A percentile compares a stretch with the other conserved stretches of the same genome.
Evolutionary conservation across 148 eudicot species (phyloP).

Genomic region (Nyssa sinensis): DNA sequence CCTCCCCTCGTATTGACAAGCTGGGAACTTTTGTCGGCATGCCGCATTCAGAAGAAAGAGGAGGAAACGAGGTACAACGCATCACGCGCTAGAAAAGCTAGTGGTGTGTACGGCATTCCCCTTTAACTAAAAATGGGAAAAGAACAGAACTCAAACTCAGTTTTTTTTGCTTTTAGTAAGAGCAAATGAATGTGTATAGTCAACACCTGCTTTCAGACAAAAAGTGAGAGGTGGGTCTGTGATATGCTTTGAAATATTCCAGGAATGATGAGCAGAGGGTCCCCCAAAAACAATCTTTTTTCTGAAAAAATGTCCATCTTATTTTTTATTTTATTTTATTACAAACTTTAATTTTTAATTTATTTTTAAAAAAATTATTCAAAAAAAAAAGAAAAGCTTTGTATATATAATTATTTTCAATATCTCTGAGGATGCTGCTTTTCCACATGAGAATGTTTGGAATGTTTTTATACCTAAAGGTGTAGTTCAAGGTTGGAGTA

Average conservation of each 20-base stretch:
- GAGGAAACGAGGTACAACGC: no score
- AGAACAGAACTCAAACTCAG: background rate
- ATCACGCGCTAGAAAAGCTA: no score
- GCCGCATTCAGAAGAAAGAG: no score
- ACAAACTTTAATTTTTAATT: background rate
- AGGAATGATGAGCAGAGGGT: conserved; percentile 32
- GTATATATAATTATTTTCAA: background rate
- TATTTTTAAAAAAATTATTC: background rate
- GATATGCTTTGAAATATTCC: conserved; percentile 33
- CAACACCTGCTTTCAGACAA: conserved; percentile 33
- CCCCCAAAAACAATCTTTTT: conserved; percentile 13
- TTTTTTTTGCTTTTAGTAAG: background rate
- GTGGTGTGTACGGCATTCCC: no score
- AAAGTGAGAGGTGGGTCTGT: conserved; percentile 33
- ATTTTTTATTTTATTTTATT: background rate
- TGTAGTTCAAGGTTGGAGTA: background rate
- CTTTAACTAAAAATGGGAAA: no score
- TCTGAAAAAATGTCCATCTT: background rate
- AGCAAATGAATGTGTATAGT: conserved; percentile 11
- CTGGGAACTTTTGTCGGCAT: no score
- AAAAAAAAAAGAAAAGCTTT: no score
- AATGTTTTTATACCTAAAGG: background rate
- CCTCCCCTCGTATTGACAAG: no score
- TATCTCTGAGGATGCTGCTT: background rate
- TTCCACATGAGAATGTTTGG: background rate